Conservation (phyloP, 495 filamentous ascomycete genomes). For the Trichoderma erinaceum region DNA sequence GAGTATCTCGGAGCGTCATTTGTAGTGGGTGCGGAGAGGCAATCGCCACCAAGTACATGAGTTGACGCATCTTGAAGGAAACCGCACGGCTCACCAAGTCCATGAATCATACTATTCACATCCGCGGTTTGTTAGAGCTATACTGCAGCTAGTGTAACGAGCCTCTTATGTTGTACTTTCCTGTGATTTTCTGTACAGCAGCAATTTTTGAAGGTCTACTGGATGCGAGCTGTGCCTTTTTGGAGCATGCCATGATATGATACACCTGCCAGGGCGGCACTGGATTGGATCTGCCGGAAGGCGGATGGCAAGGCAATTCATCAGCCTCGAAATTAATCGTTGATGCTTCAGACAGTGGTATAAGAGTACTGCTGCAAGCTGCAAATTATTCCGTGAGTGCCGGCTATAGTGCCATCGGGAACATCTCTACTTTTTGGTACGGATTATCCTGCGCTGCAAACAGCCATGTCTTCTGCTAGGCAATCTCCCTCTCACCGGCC, state of each 20-base stretch:
- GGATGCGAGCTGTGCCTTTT: neutral
- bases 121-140: too few relatives aligned
- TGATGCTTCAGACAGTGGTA: neutral
- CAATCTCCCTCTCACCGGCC: neutral
- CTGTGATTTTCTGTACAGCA: neutral
- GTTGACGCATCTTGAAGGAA: neutral
- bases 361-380: too few relatives aligned
- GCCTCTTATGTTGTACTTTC: neutral
- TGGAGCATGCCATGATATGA: neutral
- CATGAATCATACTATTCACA: too few relatives aligned
- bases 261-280: neutral
- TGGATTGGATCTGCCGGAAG: neutral
- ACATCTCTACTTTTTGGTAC: neutral
- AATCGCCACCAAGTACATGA: too few relatives aligned
- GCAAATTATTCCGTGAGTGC: too few relatives aligned
- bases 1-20: neutral
- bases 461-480: neutral
- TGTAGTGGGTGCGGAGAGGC: neutral
- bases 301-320: neutral
- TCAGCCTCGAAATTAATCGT: neutral
- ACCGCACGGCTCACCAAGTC: neutral
- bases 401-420: too few relatives aligned
- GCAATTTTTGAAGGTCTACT: neutral
- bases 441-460: neutral
- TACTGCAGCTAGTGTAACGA: neutral